Percentiles rank a stretch among this genome's conserved stretches.
Evolutionary conservation across 495 filamentous ascomycete species (phyloP).

Genomic region (Neurospora discreta): DNA sequence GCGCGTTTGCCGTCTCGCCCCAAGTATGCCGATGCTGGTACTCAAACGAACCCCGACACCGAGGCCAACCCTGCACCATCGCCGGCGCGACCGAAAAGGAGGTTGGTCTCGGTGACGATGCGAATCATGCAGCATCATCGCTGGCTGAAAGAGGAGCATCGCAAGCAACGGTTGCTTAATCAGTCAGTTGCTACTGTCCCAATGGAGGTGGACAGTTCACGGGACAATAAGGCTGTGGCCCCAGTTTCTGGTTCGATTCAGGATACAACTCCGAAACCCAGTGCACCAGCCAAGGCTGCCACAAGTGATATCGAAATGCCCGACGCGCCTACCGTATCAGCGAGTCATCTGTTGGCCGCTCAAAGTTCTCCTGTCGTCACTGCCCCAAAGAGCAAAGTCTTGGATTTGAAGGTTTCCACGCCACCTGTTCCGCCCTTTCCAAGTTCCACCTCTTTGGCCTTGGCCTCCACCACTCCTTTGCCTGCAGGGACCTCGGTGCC

Average conservation of each 20-base stretch:
- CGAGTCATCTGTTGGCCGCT: constrained; percentile 4
- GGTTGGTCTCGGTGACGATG: constrained; percentile 34
- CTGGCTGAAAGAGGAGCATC: constrained; percentile 23
- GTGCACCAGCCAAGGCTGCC: constrained; percentile 2
- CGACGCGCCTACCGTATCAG: constrained; percentile 11
- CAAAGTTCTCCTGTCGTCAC: background rate
- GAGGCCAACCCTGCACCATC: constrained; percentile 2
- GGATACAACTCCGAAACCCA: constrained; percentile 3
- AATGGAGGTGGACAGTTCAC: constrained; percentile 26
- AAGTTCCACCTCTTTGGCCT: constrained; percentile 14
- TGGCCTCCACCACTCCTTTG: constrained; percentile 29
- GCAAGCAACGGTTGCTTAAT: constrained; percentile 11
- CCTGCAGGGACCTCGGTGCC: constrained; percentile 31
- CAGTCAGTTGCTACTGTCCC: constrained; percentile 9
- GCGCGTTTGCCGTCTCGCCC: constrained; percentile 20
- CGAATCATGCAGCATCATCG: constrained; percentile 35
- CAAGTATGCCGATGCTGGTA: constrained; percentile 33
- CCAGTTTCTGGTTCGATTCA: constrained; percentile 10
- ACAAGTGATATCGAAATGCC: constrained; percentile 15
- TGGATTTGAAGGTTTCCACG: constrained; percentile 41
- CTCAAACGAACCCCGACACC: constrained; percentile 38
- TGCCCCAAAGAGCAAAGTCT: constrained; percentile 24
- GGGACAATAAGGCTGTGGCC: constrained; percentile 4
- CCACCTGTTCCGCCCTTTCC: constrained; percentile 34
- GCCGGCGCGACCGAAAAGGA: constrained; percentile 24